Evolutionary conservation across 2,329 filamentous ascomycete genomes (phyloP), one percentile per base, ranked within the genome.

Genomic region (Neonectria neomacrospora): DNA sequence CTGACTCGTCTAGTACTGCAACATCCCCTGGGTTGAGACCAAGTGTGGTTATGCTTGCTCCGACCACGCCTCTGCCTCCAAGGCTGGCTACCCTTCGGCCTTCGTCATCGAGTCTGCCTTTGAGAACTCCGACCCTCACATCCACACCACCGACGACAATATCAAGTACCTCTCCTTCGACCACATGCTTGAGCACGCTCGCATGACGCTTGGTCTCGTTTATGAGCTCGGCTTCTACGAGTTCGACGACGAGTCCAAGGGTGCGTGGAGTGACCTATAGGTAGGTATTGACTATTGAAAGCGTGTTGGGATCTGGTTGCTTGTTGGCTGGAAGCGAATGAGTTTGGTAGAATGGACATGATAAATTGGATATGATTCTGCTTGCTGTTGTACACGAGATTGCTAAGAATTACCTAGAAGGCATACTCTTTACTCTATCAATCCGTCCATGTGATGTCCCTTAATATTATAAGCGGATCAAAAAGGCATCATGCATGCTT

Each of bases 131-230:
- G 87, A 92, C 73, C 84, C 87, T 69, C 86, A 91, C 70, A 93
- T 93, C 59, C 90, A 93, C 74, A 87, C 86, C 20, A 88, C 88
- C 0, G 87, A 91, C 39, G 91, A 93, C 75, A 83, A 83, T 72
- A 88, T 93, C 67, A 87, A 92, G 74, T 90, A 88, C 67, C 80
- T 93, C 39, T 91, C 89, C 71, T 97, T 96, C 76, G 89, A 94
- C 76, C 94, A 97, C 78, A 97, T 97, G 93, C 84, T 96, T 34
- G 90, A 97, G 81, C 94, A 97, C 79, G 93, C 92, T 22, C 90
- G 89, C 76, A 86, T 97, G 85, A 96, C 93, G 1, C 82, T 97
- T 32, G 92, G 90, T 5, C 85, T 97, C 70, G 92, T 90, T 5
- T 95, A 94, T 73, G 94, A 97, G 81, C 85, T 97, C 64, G 93